Conservation (phyloP, 2,329 filamentous ascomycete species). For the Colletotrichum limetticola region DNA sequence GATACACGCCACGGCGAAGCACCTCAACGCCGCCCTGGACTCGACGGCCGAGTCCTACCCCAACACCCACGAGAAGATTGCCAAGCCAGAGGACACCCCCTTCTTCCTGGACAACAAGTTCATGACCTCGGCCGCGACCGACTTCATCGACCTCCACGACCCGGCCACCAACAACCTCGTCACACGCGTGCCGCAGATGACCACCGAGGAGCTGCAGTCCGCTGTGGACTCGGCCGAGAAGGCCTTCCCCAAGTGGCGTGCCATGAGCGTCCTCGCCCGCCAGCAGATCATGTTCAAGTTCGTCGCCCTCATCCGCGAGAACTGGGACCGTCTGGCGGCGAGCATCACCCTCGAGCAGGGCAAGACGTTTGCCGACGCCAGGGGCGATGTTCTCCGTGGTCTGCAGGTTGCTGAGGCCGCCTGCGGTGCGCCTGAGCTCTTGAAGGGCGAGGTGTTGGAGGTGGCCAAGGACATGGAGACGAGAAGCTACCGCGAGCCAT, state of each 20-base stretch:
- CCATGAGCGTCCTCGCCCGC: conserved; percentile 76
- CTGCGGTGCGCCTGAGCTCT: conserved; percentile 81
- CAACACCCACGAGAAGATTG: conserved; percentile 76
- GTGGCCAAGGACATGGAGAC: conserved; percentile 94
- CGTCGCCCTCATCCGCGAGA: conserved; percentile 80
- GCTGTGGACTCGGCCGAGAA: conserved; percentile 80
- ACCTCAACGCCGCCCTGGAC: conserved; percentile 64
- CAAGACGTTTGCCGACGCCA: conserved; percentile 87
- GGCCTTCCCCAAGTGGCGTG: conserved; percentile 80
- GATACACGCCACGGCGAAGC: conserved; percentile 67
- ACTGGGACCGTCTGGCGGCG: conserved; percentile 86
- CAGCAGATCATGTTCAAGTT: conserved; percentile 93
- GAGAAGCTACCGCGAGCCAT: conserved; percentile 81
- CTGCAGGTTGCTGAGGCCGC: conserved; percentile 88
- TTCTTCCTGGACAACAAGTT: conserved; percentile 89
- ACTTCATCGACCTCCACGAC: conserved; percentile 84
- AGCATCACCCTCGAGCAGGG: conserved; percentile 90
- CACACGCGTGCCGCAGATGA: conserved; percentile 85
- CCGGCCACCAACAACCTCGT: conserved; percentile 88
- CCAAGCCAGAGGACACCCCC: conserved; percentile 75
- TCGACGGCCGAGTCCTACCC: conserved; percentile 72
- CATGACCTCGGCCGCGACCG: conserved; percentile 71
- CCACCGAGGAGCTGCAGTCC: conserved; percentile 78
- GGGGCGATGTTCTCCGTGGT: conserved; percentile 83
- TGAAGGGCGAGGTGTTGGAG: conserved; percentile 86